Evolutionary conservation across 1,284 basidiomycete genomes (phyloP).

Genomic region (Ustilago lituana): DNA sequence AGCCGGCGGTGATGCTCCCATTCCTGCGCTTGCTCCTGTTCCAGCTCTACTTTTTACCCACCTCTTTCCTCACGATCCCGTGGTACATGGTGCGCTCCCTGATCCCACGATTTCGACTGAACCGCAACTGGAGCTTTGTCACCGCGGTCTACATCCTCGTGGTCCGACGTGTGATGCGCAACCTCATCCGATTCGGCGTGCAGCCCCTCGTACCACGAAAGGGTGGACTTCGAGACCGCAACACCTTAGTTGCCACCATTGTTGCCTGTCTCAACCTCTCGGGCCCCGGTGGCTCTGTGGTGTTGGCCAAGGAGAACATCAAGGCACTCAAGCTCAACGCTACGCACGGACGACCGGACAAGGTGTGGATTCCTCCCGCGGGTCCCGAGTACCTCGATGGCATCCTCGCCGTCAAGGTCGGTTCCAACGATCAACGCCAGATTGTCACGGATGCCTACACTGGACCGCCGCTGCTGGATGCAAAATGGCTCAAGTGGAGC

Average conservation of each 20-base stretch:
- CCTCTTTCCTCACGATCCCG: conserved; percentile 46
- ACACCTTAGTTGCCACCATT: conserved; percentile 48
- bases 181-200: conserved; percentile 51
- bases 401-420: conserved; percentile 56
- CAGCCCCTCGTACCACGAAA: conserved; percentile 61
- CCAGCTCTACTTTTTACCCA: conserved; percentile 58
- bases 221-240: conserved; percentile 56
- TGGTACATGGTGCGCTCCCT: conserved; percentile 49
- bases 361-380: conserved; percentile 62
- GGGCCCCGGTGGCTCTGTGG: conserved; percentile 59
- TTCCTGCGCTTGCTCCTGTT: conserved; percentile 51
- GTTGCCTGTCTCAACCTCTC: conserved; percentile 50
- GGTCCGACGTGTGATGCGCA: conserved; percentile 52
- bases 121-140: conserved; percentile 51
- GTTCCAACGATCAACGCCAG: conserved; percentile 33
- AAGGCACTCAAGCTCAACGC: conserved; percentile 52
- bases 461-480: conserved; percentile 60
- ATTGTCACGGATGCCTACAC: conserved; percentile 48
- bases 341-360: conserved; percentile 45
- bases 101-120: conserved; percentile 45
- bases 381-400: conserved; percentile 56
- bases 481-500: conserved; percentile 60
- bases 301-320: conserved; percentile 37
- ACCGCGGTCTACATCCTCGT: conserved; percentile 51
- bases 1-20: conserved; percentile 31